Conservation (phyloP, 1,284 basidiomycete species). For the Sporisorium reilianum region DNA sequence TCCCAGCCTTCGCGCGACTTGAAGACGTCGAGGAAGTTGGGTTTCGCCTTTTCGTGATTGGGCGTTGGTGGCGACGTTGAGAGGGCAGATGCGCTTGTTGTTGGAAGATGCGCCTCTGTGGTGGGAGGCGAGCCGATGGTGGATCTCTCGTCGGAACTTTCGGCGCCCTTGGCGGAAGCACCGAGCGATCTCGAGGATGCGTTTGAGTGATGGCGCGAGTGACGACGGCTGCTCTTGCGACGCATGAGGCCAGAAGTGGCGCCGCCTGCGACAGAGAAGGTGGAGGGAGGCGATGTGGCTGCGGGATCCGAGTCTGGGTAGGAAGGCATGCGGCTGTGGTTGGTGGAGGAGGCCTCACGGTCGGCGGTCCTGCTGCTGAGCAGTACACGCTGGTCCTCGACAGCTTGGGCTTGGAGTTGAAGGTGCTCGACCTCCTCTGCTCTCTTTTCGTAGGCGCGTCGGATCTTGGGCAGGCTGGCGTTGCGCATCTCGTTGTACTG, state of each 20-base stretch:
- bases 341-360: slow-evolving; percentile 9
- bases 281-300: slow-evolving; percentile 22
- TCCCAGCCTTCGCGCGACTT: slow-evolving; percentile 66
- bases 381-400: slow-evolving; percentile 64
- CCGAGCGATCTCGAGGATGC: slow-evolving; percentile 27
- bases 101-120: slow-evolving; percentile 14
- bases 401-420: slow-evolving; percentile 61
- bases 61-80: slow-evolving; percentile 35
- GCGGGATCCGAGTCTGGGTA: slow-evolving; percentile 19
- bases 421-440: slow-evolving; percentile 64
- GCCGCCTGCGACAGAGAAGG: slow-evolving; percentile 6
- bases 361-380: slow-evolving; percentile 44
- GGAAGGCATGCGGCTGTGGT: slow-evolving; percentile 18
- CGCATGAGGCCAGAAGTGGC: slow-evolving; percentile 18
- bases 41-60: slow-evolving; percentile 25
- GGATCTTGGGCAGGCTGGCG: slow-evolving; percentile 55
- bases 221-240: slow-evolving; percentile 37
- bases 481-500: slow-evolving; percentile 65
- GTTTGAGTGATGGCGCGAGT: slow-evolving; percentile 34
- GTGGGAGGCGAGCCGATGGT: slow-evolving; percentile 31
- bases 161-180: slow-evolving; percentile 18
- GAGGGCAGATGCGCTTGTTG: slow-evolving; percentile 3
- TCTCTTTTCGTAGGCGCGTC: slow-evolving; percentile 59
- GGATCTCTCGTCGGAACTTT: slow-evolving; percentile 38
- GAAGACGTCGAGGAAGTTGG: slow-evolving; percentile 61